A percentile compares a stretch with the other conserved stretches of the same genome.
These are phyloP conservation scores for Setaria italica DNA, from an alignment of 202 grass and related monocot genomes.

Conservation along the genomic window DNA sequence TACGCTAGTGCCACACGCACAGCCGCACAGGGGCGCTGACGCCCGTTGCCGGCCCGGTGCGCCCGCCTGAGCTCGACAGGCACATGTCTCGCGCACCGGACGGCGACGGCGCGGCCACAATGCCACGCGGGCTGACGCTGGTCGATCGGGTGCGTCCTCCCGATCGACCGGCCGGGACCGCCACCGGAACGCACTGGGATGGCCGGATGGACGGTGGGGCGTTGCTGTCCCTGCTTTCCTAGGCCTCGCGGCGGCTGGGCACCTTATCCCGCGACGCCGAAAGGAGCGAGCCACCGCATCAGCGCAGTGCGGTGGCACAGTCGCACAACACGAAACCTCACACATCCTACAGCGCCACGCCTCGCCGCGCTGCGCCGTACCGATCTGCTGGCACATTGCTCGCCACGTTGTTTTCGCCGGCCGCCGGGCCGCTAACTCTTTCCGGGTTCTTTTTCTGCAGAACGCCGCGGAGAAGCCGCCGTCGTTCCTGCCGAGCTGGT, in stretches of 20 bases:
- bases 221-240: constrained; percentile 41
- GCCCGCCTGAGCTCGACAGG: neutral
- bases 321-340: neutral
- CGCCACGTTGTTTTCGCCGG: neutral
- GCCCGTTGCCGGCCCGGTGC: neutral
- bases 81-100: neutral
- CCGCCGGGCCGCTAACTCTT: neutral
- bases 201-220: constrained; percentile 25
- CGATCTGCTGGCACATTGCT: neutral
- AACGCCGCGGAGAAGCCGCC: constrained; percentile 96
- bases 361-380: no score
- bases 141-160: neutral
- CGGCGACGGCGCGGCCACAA: neutral
- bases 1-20: constrained; percentile 11
- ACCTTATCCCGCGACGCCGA: constrained; percentile 22
- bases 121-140: neutral
- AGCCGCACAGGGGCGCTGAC: neutral
- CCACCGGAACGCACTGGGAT: constrained; percentile 24
- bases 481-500: constrained; percentile 83
- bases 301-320: neutral
- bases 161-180: neutral
- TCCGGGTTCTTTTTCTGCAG: constrained; percentile 35
- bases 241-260: neutral
- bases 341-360: neutral
- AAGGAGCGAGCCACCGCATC: neutral